Conservation (phyloP, 768 basidiomycete genomes). For the Gautieria morchelliformis region DNA sequence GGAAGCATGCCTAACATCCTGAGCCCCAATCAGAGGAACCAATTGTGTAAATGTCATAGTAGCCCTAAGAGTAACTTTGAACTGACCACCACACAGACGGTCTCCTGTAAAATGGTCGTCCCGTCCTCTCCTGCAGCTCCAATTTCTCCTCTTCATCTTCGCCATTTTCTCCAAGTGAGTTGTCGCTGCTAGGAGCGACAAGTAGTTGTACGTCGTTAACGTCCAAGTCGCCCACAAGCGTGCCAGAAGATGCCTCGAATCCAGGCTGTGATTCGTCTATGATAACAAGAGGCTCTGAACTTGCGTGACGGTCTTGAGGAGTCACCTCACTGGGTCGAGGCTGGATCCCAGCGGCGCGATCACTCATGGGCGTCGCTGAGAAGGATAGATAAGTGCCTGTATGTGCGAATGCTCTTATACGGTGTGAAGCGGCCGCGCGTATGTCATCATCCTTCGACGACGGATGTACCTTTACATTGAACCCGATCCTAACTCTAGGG, state of each 20-base stretch:
- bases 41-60: neutral
- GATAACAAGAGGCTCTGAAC: neutral
- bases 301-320: too few relatives aligned
- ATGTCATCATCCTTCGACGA: neutral
- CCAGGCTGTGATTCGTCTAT: neutral
- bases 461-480: too few relatives aligned
- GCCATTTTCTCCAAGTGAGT: neutral
- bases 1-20: conserved; percentile 55
- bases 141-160: neutral
- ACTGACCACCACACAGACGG: conserved; percentile 68
- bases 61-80: neutral
- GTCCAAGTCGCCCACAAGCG: neutral
- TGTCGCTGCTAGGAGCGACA: neutral
- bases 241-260: neutral
- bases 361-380: too few relatives aligned
- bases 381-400: too few relatives aligned
- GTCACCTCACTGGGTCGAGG: too few relatives aligned
- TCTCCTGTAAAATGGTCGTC: conserved; percentile 59
- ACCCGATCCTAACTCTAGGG: too few relatives aligned
- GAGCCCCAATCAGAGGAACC: neutral
- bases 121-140: neutral
- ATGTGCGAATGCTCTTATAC: too few relatives aligned
- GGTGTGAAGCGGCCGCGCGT: neutral
- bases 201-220: neutral
- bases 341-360: too few relatives aligned